A percentile compares a stretch with the other conserved stretches of the same genome.
Conservation (phyloP, 129 eudicot species). For the Arctium lappa region DNA sequence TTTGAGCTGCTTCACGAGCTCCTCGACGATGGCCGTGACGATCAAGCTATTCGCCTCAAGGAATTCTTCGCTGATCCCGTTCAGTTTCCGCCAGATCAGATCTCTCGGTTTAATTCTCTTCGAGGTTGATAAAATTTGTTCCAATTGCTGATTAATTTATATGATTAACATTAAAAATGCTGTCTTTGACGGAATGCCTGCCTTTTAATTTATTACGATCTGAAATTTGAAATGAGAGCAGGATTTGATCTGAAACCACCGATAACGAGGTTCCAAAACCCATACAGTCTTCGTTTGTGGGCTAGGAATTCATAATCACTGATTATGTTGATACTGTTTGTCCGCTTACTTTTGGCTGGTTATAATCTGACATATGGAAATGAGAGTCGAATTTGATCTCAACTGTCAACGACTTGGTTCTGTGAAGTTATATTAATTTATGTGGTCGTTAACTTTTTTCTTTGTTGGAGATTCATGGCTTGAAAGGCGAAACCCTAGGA, state of each 20-base stretch:
- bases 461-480: background rate
- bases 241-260: constrained; percentile 3
- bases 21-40: constrained; percentile 91
- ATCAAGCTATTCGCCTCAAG: constrained; percentile 94
- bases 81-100: constrained; percentile 98
- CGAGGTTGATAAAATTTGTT: constrained; percentile 49
- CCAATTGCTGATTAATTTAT: background rate
- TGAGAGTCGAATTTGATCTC: constrained; percentile 1
- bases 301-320: background rate
- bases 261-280: background rate
- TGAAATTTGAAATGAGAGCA: constrained; percentile 15
- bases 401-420: background rate
- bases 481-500: constrained; percentile 15
- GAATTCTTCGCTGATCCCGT: constrained; percentile 80
- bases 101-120: constrained; percentile 89
- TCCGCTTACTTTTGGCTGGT: background rate
- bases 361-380: background rate
- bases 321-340: background rate
- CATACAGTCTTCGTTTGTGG: background rate
- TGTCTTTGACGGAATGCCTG: constrained; percentile 4
- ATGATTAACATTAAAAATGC: background rate
- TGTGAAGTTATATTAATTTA: background rate
- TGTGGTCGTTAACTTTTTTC: background rate
- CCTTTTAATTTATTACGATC: background rate
- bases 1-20: constrained; percentile 99